Percentiles rank a stretch among this genome's conserved stretches.
phyloP scores from a whole-genome alignment of 768 basidiomycete species.

The Lentinula raphanica region DNA sequence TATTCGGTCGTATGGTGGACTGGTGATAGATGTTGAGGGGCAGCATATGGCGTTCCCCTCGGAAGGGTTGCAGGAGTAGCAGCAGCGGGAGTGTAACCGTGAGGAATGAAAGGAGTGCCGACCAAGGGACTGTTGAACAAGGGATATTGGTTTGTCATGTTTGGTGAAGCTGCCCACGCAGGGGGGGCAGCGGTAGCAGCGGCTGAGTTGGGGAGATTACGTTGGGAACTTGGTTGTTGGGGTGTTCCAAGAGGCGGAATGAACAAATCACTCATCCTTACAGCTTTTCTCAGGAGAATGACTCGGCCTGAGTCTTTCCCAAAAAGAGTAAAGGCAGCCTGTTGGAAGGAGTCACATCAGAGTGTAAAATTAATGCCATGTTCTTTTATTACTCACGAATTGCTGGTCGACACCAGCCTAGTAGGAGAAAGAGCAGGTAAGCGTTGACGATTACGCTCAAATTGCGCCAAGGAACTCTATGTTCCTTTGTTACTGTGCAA shows the following conservation, averaged over 20 bases:
- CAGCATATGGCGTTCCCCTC: neutral
- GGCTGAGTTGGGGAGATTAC: constrained; percentile 1
- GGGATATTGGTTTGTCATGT: constrained; percentile 1
- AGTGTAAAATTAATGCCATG: neutral
- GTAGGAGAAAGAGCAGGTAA: neutral
- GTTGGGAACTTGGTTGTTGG: constrained; percentile 4
- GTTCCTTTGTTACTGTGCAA: neutral
- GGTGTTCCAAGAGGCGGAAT: constrained; percentile 8
- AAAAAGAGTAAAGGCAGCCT: neutral
- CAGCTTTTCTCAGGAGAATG: neutral
- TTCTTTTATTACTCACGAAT: neutral
- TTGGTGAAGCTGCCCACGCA: neutral
- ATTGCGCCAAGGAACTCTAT: neutral
- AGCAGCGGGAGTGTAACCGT: neutral
- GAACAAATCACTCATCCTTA: constrained; percentile 7
- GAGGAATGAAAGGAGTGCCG: neutral
- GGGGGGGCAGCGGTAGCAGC: neutral
- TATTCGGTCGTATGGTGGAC: neutral
- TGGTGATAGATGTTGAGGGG: neutral
- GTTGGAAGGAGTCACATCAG: neutral
- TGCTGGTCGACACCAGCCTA: no score
- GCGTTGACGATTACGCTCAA: neutral
- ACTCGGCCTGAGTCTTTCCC: neutral
- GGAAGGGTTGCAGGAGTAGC: neutral
- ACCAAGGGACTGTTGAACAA: constrained; percentile 3